These are phyloP conservation scores for Gliomastix tumulicola DNA, from an alignment of 2,329 filamentous ascomycete species.

Conservation along the genomic window DNA sequence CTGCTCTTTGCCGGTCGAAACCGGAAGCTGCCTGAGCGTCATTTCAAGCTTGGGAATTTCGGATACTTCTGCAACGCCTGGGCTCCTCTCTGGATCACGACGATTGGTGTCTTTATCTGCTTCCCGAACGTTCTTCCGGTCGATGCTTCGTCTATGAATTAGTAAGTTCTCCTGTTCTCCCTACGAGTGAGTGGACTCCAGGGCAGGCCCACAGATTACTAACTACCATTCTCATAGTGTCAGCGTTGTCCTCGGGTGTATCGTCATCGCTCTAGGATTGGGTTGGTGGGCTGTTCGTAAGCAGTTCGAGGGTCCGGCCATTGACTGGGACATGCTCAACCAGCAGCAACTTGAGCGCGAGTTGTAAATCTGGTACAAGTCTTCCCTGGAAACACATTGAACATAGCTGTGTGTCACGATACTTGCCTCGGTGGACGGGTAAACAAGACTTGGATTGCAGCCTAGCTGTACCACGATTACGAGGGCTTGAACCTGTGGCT, in stretches of 20 bases:
- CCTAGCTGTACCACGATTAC: no score
- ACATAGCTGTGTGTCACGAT: no score
- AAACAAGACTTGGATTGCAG: no score
- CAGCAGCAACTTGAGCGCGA: no score
- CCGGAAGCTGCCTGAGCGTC: constrained; percentile 9
- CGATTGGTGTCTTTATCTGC: constrained; percentile 13
- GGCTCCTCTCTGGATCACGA: constrained; percentile 9
- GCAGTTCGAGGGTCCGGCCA: not conserved
- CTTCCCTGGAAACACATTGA: no score
- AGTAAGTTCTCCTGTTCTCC: not conserved
- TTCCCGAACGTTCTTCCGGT: constrained; percentile 10
- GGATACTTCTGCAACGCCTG: constrained; percentile 13
- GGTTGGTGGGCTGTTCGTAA: not conserved
- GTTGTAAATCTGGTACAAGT: no score
- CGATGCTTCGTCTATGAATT: not conserved
- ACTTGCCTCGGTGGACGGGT: no score
- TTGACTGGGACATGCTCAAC: constrained; percentile 1
- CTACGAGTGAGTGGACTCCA: not conserved
- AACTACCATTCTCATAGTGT: not conserved
- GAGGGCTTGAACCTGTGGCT: no score
- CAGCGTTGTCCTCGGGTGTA: not conserved
- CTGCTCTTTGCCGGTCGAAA: constrained; percentile 9
- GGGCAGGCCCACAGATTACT: no score
- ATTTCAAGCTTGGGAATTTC: constrained; percentile 10
- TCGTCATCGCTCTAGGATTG: not conserved